Base-by-base conservation (phyloP, 768 basidiomycete genomes). In the Trametes gibbosa region DNA sequence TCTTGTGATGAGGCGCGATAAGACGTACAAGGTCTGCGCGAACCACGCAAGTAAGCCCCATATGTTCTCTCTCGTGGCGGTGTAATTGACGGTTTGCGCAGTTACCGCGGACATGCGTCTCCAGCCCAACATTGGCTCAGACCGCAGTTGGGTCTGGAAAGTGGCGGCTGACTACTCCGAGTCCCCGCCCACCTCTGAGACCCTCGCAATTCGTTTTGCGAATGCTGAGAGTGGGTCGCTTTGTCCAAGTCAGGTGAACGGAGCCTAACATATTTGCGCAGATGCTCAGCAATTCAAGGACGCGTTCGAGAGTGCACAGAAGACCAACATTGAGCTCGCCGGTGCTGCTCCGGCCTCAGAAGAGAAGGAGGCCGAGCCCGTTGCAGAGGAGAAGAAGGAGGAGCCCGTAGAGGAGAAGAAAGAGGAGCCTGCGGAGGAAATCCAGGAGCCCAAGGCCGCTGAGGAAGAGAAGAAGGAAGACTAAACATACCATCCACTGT, bases 131-230 rank as follows among this genome's bases (percentile, higher is more conserved):
- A 92, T 98, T 68, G 96, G 95, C 51, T 98, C 95, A 50, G 97
- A 99, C 79, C 84, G 97, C 75, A 96, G 94, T 68, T 98, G 97
- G 97, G 95, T 99, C 34, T 98, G 92, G 90, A 96, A 97, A 74
- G 95, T 96, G 52, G 83, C 86, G 52, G 96, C 96, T 25, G 97
- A 99, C 74, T 95, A 91, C 72, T 85, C 96, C 53, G 97, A 99
- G 72, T 79, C 81, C 53, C 93, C 91, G 46, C 85, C 96, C 23
- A 89, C 92, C 45, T 73, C 95, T 21, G 97, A 98, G 77, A 99
- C 97, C 24, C 86, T 99, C 61, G 97, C 97, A 50, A 97, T 99
- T 72, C 91, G 97, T 56, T 98, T 99, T 68, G 96, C 93, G 64
- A 99, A 97, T 77, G 78, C 92, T 56, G 95, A 98, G 17, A 93